These are phyloP conservation scores for Papiliotrema fonsecae DNA, from an alignment of 1,284 basidiomycete genomes.

Conservation along the genomic window DNA sequence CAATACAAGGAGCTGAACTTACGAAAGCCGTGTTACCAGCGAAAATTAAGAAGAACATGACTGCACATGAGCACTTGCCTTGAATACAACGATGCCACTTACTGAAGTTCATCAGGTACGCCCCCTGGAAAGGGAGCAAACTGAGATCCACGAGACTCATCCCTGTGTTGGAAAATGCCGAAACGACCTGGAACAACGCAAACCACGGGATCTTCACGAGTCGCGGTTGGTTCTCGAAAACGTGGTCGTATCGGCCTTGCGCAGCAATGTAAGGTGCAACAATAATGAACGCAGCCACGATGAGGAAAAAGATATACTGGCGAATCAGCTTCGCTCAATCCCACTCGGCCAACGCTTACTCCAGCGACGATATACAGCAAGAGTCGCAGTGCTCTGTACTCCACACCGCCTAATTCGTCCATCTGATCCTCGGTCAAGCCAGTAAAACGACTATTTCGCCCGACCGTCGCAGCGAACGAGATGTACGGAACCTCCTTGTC, in stretches of 20 bases:
- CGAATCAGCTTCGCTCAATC: slow-evolving; percentile 18
- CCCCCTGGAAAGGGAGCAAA: slow-evolving; percentile 80
- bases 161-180: slow-evolving; percentile 86
- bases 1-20: slow-evolving; percentile 45
- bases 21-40: slow-evolving; percentile 91
- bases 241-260: slow-evolving; percentile 51
- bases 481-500: slow-evolving; percentile 67
- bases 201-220: slow-evolving; percentile 67
- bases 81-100: slow-evolving; percentile 3
- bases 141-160: slow-evolving; percentile 82
- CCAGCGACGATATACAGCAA: slow-evolving; percentile 68
- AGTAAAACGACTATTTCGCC: slow-evolving; percentile 82
- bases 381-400: slow-evolving; percentile 81
- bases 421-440: slow-evolving; percentile 74
- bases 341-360: slow-evolving; percentile 50
- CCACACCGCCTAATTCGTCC: slow-evolving; percentile 89
- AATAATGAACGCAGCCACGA: slow-evolving; percentile 64
- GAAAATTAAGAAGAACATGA: slow-evolving; percentile 62
- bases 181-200: slow-evolving; percentile 76
- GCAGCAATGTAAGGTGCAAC: slow-evolving; percentile 71
- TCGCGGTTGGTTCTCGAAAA: slow-evolving; percentile 58
- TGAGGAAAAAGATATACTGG: slow-evolving; percentile 70
- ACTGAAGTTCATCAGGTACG: slow-evolving; percentile 71
- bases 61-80: slow-evolving; percentile 2
- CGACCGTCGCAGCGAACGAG: slow-evolving; percentile 76